Percentiles rank a stretch among this genome's conserved stretches.
Evolutionary conservation across 2,329 filamentous ascomycete species (phyloP).

Genomic region (Cryoendolithus antarcticus): DNA sequence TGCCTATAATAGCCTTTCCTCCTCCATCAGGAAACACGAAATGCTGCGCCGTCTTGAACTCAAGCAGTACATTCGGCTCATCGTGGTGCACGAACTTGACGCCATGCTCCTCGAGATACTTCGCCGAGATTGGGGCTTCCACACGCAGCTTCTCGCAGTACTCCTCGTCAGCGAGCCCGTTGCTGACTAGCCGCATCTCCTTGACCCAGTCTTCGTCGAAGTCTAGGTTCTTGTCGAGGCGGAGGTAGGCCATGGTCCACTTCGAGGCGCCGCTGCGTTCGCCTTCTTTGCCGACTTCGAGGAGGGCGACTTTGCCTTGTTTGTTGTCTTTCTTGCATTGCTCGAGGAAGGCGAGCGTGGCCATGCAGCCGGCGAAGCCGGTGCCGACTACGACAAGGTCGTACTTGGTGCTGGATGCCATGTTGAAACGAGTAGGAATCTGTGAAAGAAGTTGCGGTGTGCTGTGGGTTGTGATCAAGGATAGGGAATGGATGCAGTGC

Average conservation of each 20-base stretch:
- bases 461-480: too few relatives aligned
- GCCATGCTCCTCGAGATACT: slow-evolving; percentile 26
- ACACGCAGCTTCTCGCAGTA: slow-evolving; percentile 29
- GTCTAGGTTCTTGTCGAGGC: slow-evolving; percentile 26
- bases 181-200: slow-evolving; percentile 25
- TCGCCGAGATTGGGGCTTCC: slow-evolving; percentile 26
- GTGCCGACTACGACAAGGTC: slow-evolving; percentile 30
- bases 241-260: slow-evolving; percentile 31
- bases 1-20: slow-evolving; percentile 27
- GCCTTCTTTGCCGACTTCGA: slow-evolving; percentile 28
- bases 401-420: slow-evolving; percentile 21
- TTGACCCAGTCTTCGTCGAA: slow-evolving; percentile 25
- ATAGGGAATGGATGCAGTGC: too few relatives aligned
- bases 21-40: slow-evolving; percentile 31
- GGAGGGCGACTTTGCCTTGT: slow-evolving; percentile 25
- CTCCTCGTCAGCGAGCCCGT: slow-evolving; percentile 27
- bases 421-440: slow-evolving; percentile 3
- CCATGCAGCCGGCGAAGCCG: slow-evolving; percentile 29
- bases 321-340: slow-evolving; percentile 25
- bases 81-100: slow-evolving; percentile 27
- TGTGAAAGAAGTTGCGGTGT: too few relatives aligned
- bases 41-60: slow-evolving; percentile 30
- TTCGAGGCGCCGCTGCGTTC: slow-evolving; percentile 30
- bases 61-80: slow-evolving; percentile 29
- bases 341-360: slow-evolving; percentile 29